These are phyloP conservation scores for Kluyveromyces wickerhamii DNA, from an alignment of 805 yeast genomes.

Conservation along the genomic window DNA sequence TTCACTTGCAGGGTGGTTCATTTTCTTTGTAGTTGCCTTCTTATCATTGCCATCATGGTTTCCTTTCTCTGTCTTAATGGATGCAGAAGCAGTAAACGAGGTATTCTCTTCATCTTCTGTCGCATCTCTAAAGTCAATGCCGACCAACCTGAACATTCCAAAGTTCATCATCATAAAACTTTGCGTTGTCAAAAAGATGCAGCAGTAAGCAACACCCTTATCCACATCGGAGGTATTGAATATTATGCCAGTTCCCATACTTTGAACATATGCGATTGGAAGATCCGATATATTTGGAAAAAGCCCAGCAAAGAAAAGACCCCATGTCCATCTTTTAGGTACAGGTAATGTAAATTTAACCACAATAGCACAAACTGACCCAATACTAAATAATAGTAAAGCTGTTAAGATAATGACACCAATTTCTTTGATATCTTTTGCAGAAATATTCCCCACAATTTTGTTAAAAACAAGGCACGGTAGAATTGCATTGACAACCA, in stretches of 20 bases:
- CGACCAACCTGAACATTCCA: constrained; percentile 65
- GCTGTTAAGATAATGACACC: constrained; percentile 56
- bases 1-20: background rate
- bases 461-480: constrained; percentile 75
- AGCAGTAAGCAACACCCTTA: constrained; percentile 72
- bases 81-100: background rate
- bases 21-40: background rate
- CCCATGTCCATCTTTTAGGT: constrained; percentile 73
- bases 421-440: constrained; percentile 58
- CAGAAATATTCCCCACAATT: constrained; percentile 56
- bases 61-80: background rate
- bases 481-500: constrained; percentile 58
- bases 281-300: constrained; percentile 76
- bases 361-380: constrained; percentile 36
- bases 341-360: constrained; percentile 44
- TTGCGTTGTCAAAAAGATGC: constrained; percentile 62
- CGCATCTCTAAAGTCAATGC: constrained; percentile 51
- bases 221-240: constrained; percentile 50
- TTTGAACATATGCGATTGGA: constrained; percentile 77
- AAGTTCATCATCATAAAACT: constrained; percentile 62
- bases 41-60: background rate
- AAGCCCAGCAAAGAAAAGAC: constrained; percentile 60
- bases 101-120: constrained; percentile 13
- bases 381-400: constrained; percentile 37
- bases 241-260: constrained; percentile 52